Percentiles rank a stretch among this genome's conserved stretches.
phyloP scores from a whole-genome alignment of 768 basidiomycete genomes.

The Tubosaeta brunneosetosa region DNA sequence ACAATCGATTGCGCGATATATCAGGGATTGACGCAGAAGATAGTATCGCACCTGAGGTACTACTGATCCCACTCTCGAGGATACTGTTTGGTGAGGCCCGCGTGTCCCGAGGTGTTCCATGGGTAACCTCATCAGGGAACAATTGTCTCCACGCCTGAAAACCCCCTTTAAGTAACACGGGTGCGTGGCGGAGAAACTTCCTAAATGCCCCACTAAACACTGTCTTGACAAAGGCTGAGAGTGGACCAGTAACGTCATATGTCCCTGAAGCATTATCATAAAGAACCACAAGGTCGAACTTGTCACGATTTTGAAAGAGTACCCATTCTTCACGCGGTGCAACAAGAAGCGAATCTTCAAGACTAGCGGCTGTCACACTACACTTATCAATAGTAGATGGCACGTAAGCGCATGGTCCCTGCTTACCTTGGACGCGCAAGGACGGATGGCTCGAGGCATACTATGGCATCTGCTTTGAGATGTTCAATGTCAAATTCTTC shows the following conservation, averaged over 20 bases:
- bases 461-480: slow-evolving; percentile 61
- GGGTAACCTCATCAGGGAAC: slow-evolving; percentile 41
- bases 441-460: slow-evolving; percentile 84
- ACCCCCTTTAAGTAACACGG: slow-evolving; percentile 83
- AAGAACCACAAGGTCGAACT: slow-evolving; percentile 83
- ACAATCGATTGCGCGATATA: slow-evolving; percentile 12
- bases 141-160: slow-evolving; percentile 73
- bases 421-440: slow-evolving; percentile 63
- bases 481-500: slow-evolving; percentile 73
- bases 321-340: slow-evolving; percentile 65
- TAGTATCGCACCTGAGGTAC: slow-evolving; percentile 25
- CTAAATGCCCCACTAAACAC: slow-evolving; percentile 73
- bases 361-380: slow-evolving; percentile 60
- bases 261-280: slow-evolving; percentile 67
- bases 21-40: slow-evolving; percentile 16
- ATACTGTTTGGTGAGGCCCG: slow-evolving; percentile 16
- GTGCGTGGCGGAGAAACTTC: slow-evolving; percentile 67
- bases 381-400: slow-evolving; percentile 7
- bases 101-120: slow-evolving; percentile 17
- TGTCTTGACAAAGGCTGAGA: slow-evolving; percentile 57
- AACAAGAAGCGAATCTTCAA: slow-evolving; percentile 73
- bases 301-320: slow-evolving; percentile 80
- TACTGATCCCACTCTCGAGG: slow-evolving; percentile 23
- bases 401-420: slow-evolving; percentile 1
- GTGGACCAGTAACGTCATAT: slow-evolving; percentile 47